phyloP scores from a whole-genome alignment of 768 basidiomycete species.

The Baorangia bicolor region DNA sequence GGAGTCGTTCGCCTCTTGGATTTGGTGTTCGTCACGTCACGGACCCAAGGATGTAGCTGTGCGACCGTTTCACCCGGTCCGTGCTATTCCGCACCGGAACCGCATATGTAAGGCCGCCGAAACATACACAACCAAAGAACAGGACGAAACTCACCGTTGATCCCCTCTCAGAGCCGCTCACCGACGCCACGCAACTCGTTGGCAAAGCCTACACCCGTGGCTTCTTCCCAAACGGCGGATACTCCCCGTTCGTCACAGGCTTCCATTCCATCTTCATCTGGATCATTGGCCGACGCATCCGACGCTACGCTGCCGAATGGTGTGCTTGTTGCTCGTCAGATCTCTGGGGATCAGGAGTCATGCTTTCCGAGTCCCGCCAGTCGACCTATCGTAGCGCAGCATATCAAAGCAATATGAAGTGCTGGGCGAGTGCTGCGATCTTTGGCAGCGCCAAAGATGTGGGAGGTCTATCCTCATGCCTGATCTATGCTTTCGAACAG shows the following conservation, averaged over 20 bases:
- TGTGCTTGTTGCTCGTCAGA: no score
- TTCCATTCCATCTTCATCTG: not conserved
- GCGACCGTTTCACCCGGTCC: not conserved
- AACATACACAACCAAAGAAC: not conserved
- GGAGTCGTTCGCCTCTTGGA: not conserved
- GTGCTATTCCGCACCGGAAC: not conserved
- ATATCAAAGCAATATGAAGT: not conserved
- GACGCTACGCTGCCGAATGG: no score
- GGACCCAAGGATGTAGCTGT: not conserved
- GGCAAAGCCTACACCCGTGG: not conserved
- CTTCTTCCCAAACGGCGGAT: not conserved
- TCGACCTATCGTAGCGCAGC: not conserved
- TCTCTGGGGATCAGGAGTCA: not conserved
- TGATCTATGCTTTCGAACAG: no score
- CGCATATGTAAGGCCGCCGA: not conserved
- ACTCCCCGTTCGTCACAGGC: not conserved
- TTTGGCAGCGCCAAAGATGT: no score
- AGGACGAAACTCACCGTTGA: not conserved
- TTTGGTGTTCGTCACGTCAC: not conserved
- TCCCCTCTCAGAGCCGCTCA: not conserved
- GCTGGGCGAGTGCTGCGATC: no score
- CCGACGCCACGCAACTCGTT: not conserved
- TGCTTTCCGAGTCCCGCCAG: no score
- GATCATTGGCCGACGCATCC: no score
- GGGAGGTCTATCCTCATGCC: no score